These are phyloP conservation scores for Boeremia lycopersici DNA, from an alignment of 2,329 filamentous ascomycete species.

Conservation along the genomic window DNA sequence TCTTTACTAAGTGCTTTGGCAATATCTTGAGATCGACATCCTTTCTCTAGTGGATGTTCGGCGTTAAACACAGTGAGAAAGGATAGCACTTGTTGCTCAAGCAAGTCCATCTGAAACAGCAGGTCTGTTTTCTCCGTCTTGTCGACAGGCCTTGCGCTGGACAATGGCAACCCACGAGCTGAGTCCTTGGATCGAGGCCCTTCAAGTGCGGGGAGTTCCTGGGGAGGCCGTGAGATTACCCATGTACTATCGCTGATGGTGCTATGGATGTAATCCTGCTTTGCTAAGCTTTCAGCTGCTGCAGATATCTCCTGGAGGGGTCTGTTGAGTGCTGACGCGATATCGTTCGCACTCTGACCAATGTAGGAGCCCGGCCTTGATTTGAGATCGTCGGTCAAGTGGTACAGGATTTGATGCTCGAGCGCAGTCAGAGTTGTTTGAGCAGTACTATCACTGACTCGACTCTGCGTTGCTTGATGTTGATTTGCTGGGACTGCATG, in stretches of 20 bases:
- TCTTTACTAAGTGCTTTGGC: not conserved
- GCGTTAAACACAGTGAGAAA: not conserved
- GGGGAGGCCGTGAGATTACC: conserved; percentile 21
- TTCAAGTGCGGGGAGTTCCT: conserved; percentile 11
- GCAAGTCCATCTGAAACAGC: conserved; percentile 6
- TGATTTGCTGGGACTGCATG: not conserved
- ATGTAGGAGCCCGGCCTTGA: conserved; percentile 26
- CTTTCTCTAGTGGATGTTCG: not conserved
- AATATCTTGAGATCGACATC: not conserved
- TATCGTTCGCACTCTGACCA: conserved; percentile 13
- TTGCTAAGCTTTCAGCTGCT: conserved; percentile 10
- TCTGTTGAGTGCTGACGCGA: conserved; percentile 14
- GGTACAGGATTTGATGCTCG: conserved; percentile 11
- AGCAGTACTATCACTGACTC: not conserved
- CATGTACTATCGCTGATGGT: conserved; percentile 24
- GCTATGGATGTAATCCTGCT: conserved; percentile 16
- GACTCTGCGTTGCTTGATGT: not conserved
- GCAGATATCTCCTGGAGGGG: not conserved
- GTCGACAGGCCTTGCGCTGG: not conserved
- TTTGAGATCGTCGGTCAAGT: conserved; percentile 21
- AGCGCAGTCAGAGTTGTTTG: conserved; percentile 5
- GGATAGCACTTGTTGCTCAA: conserved; percentile 9
- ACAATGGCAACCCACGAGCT: too few species aligned
- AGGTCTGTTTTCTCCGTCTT: not conserved
- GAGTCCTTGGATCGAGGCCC: not conserved